Evolutionary conservation across 2,329 filamentous ascomycete species (phyloP), one percentile per base, ranked within the genome.

Genomic region (Pyricularia sp.): DNA sequence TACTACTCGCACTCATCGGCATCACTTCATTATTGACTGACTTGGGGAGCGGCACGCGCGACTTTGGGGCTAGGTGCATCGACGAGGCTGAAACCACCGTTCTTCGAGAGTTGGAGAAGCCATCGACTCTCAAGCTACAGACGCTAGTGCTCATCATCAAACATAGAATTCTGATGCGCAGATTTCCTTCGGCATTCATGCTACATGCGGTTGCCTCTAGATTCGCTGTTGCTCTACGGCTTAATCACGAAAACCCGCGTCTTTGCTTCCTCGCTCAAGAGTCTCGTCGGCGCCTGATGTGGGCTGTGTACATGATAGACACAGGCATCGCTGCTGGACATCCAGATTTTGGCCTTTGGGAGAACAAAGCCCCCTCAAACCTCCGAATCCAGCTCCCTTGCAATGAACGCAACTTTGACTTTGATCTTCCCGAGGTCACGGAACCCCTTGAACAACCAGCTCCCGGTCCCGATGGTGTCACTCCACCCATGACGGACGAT

Each of bases 11-110:
- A 53, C 73, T 85, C 4, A 75, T 85, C 8, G 83, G 82, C 62
- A 82, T 85, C 69, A 84, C 82, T 1, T 81, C 82, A 3, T 75
- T 83, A 35, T 77, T 85, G 61, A 83, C 81, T 6, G 81, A 84
- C 68, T 75, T 65, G 22, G 82, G 82, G 0, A 77, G 78, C 0
- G 80, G 79, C 7, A 79, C 80, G 69, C 75, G 77, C 33, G 79
- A 82, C 26, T 83, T 83, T 66, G 82, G 82, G 40, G 76, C 78
- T 55, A 79, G 77, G 62, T 85, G 83, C 70, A 78, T 84, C 66
- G 78, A 83, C 66, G 80, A 83, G 67, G 82, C 82, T 44, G 81
- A 84, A 68, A 73, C 73, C 3, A 75, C 83, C 67, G 80, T 85
- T 62, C 74, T 84, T 63, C 74, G 77, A 28, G 81, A 82, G 66